phyloP scores from a whole-genome alignment of 2,329 filamentous ascomycete genomes.

The Aspergillus quadricinctus region DNA sequence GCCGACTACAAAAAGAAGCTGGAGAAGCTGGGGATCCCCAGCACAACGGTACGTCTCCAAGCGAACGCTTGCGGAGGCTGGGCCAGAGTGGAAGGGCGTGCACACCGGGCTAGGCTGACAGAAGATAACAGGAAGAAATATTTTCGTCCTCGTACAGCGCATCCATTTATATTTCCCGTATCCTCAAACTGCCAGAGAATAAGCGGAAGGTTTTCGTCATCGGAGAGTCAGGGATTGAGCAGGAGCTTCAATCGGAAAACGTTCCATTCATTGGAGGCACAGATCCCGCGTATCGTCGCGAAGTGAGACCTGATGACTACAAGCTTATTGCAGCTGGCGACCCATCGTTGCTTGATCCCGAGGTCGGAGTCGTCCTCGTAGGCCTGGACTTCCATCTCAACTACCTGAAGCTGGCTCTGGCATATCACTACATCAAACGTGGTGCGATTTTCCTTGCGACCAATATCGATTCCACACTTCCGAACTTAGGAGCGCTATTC shows the following conservation, averaged over 20 bases:
- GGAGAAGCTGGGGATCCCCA: constrained; percentile 71
- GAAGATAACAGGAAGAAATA: constrained; percentile 66
- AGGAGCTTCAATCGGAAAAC: constrained; percentile 75
- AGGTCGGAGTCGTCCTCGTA: constrained; percentile 83
- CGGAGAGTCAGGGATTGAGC: constrained; percentile 86
- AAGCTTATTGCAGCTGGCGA: constrained; percentile 65
- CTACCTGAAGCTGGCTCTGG: constrained; percentile 84
- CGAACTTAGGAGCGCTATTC: constrained; percentile 76
- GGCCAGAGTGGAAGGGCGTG: background rate
- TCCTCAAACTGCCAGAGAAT: constrained; percentile 70
- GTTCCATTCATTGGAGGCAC: constrained; percentile 82
- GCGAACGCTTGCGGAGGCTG: background rate
- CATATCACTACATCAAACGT: constrained; percentile 74
- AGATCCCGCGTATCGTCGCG: constrained; percentile 70
- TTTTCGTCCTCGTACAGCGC: constrained; percentile 95
- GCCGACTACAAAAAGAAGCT: constrained; percentile 92
- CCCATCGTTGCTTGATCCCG: constrained; percentile 71
- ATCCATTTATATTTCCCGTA: constrained; percentile 91
- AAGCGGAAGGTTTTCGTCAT: constrained; percentile 94
- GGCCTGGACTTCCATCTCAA: constrained; percentile 94
- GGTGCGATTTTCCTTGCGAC: constrained; percentile 88
- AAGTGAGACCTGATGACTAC: constrained; percentile 79
- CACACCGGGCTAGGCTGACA: background rate
- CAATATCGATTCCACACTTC: constrained; percentile 86
- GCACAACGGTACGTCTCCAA: constrained; percentile 52